Conservation (phyloP, 2,329 filamentous ascomycete species). For the Aspergillus jensenii region DNA sequence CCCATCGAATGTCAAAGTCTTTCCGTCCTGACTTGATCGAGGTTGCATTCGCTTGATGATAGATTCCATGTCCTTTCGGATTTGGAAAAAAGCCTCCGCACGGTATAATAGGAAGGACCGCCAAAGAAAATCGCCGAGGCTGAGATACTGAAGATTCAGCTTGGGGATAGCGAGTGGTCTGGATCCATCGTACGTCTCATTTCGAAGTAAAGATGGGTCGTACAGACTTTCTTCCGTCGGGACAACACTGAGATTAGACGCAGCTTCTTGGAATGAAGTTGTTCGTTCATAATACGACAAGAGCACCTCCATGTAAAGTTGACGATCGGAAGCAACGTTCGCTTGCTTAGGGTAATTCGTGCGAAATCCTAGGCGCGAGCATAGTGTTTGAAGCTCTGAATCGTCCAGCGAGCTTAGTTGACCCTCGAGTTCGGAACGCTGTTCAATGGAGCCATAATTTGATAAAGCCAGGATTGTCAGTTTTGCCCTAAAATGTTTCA, state of each 20-base stretch:
- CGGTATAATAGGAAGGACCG: conserved; percentile 85
- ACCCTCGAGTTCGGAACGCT: conserved; percentile 72
- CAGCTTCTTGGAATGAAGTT: conserved; percentile 77
- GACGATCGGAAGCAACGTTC: conserved; percentile 61
- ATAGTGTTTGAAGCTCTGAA: conserved; percentile 69
- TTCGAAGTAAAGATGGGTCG: conserved; percentile 72
- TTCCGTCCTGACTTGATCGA: conserved; percentile 61
- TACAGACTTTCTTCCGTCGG: conserved; percentile 83
- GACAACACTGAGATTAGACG: conserved; percentile 69
- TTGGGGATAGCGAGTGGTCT: conserved; percentile 88
- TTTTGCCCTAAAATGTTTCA: conserved; percentile 85
- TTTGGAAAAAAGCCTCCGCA: conserved; percentile 88
- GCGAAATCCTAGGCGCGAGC: conserved; percentile 71
- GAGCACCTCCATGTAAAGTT: conserved; percentile 63
- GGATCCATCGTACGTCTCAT: conserved; percentile 84
- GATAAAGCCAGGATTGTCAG: conserved; percentile 87
- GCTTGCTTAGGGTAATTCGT: conserved; percentile 76
- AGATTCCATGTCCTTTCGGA: conserved; percentile 85
- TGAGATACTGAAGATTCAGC: conserved; percentile 91
- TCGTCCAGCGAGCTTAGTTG: conserved; percentile 74
- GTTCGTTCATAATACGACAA: conserved; percentile 73
- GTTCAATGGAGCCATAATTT: conserved; percentile 86
- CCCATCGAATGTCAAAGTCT: conserved; percentile 70
- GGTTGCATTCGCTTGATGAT: conserved; percentile 77
- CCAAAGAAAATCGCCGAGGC: conserved; percentile 96